Evolutionary conservation across 768 basidiomycete species (phyloP).

Genomic region (Epithele typhae): DNA sequence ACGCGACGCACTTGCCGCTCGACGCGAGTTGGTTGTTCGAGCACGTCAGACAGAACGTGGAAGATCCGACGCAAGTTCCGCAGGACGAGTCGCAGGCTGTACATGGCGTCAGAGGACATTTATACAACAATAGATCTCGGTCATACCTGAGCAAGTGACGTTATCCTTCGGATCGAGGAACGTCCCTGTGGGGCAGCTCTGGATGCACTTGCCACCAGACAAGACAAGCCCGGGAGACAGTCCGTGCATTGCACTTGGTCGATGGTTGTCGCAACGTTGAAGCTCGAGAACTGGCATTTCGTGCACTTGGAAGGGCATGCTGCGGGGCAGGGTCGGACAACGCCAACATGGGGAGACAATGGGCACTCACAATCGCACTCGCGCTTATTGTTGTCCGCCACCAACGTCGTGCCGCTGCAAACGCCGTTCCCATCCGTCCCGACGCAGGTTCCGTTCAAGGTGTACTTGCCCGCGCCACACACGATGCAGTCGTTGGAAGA

Average conservation of each 20-base stretch:
- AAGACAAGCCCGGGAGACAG: conserved; percentile 74
- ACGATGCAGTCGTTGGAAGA: conserved; percentile 68
- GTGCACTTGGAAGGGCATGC: conserved; percentile 84
- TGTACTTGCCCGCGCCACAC: conserved; percentile 58
- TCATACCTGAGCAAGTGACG: conserved; percentile 67
- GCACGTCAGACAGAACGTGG: conserved; percentile 75
- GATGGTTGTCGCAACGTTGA: conserved; percentile 62
- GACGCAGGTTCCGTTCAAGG: conserved; percentile 70
- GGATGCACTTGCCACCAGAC: conserved; percentile 64
- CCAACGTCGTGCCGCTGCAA: conserved; percentile 63
- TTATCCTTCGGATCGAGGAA: conserved; percentile 72
- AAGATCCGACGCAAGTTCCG: conserved; percentile 60
- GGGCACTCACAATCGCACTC: conserved; percentile 72
- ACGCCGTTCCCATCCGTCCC: conserved; percentile 60
- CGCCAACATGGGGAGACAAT: background rate
- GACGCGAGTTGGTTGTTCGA: conserved; percentile 60
- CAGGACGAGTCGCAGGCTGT: conserved; percentile 73
- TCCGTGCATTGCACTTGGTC: conserved; percentile 67
- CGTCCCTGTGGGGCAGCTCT: conserved; percentile 66
- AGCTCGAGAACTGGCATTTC: conserved; percentile 69
- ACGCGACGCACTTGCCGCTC: conserved; percentile 66
- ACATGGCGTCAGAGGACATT: conserved; percentile 7
- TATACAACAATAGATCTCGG: background rate
- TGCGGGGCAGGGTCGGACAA: conserved; percentile 28
- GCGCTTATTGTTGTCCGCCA: conserved; percentile 80